Evolutionary conservation across 2,329 filamentous ascomycete species (phyloP).

Genomic region (Didymella pomorum): DNA sequence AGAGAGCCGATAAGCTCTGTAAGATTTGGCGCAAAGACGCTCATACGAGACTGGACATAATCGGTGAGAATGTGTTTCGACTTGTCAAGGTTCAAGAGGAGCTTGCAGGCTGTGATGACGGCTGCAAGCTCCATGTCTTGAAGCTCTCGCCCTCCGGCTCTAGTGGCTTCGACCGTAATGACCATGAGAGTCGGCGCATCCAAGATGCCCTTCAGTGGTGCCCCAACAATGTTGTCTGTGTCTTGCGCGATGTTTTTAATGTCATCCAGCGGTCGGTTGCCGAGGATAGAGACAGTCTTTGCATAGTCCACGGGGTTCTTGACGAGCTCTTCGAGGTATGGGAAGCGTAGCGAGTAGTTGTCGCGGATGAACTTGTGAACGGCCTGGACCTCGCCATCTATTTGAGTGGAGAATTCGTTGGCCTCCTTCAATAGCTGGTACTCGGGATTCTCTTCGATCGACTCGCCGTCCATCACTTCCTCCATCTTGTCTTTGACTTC

Average conservation of each 20-base stretch:
- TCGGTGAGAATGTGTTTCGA: constrained; percentile 88
- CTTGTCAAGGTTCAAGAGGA: constrained; percentile 85
- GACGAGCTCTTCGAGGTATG: constrained; percentile 88
- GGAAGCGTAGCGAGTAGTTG: constrained; percentile 92
- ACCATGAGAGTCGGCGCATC: constrained; percentile 94
- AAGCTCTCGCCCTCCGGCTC: constrained; percentile 82
- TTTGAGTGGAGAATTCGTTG: constrained; percentile 88
- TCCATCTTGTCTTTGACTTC: constrained; percentile 71
- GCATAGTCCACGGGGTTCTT: constrained; percentile 94
- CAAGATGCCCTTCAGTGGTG: constrained; percentile 79
- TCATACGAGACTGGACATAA: constrained; percentile 97
- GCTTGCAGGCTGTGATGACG: constrained; percentile 81
- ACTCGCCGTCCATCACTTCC: constrained; percentile 72
- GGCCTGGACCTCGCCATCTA: constrained; percentile 89
- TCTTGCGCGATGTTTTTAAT: constrained; percentile 82
- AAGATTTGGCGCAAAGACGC: constrained; percentile 91
- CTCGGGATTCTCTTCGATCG: constrained; percentile 90
- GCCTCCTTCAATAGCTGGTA: constrained; percentile 88
- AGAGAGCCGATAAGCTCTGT: constrained; percentile 89
- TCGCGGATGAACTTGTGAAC: constrained; percentile 97
- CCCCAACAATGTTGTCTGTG: constrained; percentile 78
- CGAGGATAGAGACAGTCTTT: constrained; percentile 90
- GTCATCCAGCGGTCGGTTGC: constrained; percentile 88
- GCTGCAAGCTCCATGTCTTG: constrained; percentile 75
- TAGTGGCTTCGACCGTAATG: constrained; percentile 92